phyloP scores from a whole-genome alignment of 164 flowering plant genomes.

The Paratinospora sagittata region DNA sequence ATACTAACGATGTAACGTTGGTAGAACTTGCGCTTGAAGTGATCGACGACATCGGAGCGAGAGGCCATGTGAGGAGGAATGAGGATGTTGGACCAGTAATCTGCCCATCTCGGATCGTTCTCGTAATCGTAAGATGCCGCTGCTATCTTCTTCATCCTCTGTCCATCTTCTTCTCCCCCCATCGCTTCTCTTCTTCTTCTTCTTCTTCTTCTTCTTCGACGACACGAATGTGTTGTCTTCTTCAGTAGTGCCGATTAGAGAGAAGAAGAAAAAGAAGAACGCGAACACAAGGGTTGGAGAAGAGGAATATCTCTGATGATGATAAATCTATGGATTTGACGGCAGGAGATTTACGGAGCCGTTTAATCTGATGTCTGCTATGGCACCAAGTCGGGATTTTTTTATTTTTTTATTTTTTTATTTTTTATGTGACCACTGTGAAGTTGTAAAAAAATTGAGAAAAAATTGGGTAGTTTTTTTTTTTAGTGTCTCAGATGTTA shows the following conservation, averaged over 20 bases:
- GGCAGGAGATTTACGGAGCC: too few species aligned
- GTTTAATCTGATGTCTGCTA: too few species aligned
- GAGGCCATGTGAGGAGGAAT: conserved; percentile 93
- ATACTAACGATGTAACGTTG: conserved; percentile 73
- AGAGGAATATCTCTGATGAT: too few species aligned
- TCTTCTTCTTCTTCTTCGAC: not conserved
- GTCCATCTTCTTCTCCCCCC: conserved; percentile 70
- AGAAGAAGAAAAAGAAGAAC: too few species aligned
- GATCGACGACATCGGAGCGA: conserved; percentile 68
- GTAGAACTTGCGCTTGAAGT: conserved; percentile 97
- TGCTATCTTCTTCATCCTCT: conserved; percentile 72
- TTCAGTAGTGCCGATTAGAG: not conserved
- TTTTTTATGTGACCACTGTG: too few species aligned
- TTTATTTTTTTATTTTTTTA: too few species aligned
- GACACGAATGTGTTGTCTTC: not conserved
- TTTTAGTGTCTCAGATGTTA: too few species aligned
- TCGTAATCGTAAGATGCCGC: conserved; percentile 93
- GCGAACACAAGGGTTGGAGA: too few species aligned
- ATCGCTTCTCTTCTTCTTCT: not conserved
- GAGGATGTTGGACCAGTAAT: conserved; percentile 93
- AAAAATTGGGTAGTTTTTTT: too few species aligned
- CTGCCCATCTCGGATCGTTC: conserved; percentile 84
- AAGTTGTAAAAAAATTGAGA: too few species aligned
- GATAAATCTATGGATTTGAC: too few species aligned
- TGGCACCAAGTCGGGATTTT: too few species aligned